phyloP scores from a whole-genome alignment of 495 filamentous ascomycete genomes.

The Stereocaulon alpinum region DNA sequence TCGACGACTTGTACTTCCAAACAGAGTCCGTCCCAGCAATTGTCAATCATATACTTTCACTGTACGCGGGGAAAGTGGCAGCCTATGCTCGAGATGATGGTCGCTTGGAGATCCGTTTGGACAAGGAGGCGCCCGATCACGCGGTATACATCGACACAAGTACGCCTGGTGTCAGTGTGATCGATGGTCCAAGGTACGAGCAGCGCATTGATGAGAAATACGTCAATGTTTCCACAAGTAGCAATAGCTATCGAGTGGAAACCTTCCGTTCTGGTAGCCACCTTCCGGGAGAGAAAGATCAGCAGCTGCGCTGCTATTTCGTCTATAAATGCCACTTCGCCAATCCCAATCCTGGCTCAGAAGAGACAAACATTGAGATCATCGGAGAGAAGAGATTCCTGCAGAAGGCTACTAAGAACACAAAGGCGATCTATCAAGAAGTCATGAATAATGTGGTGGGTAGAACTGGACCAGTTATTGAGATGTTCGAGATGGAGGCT shows the following conservation, averaged over 20 bases:
- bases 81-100: conserved; percentile 91
- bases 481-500: conserved; percentile 91
- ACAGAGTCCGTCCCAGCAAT: conserved; percentile 81
- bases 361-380: conserved; percentile 81
- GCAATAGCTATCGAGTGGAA: conserved; percentile 79
- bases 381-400: conserved; percentile 91
- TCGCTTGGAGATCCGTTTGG: conserved; percentile 81
- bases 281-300: conserved; percentile 64
- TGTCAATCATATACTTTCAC: conserved; percentile 83
- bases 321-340: conserved; percentile 92
- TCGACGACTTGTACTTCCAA: conserved; percentile 98
- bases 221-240: conserved; percentile 56
- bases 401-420: conserved; percentile 91
- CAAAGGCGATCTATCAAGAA: conserved; percentile 86
- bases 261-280: conserved; percentile 76
- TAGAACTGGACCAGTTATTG: conserved; percentile 86
- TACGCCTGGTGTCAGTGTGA: conserved; percentile 64
- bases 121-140: conserved; percentile 91
- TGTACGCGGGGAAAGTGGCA: conserved; percentile 95
- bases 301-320: conserved; percentile 92
- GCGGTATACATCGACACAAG: conserved; percentile 98
- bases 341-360: conserved; percentile 54
- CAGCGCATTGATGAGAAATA: conserved; percentile 93
- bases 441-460: conserved; percentile 76
- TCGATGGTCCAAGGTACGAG: conserved; percentile 79